Evolutionary conservation across 371 early-diverging fungal genomes (phyloP).

Genomic region (Lichtheimia ornata): DNA sequence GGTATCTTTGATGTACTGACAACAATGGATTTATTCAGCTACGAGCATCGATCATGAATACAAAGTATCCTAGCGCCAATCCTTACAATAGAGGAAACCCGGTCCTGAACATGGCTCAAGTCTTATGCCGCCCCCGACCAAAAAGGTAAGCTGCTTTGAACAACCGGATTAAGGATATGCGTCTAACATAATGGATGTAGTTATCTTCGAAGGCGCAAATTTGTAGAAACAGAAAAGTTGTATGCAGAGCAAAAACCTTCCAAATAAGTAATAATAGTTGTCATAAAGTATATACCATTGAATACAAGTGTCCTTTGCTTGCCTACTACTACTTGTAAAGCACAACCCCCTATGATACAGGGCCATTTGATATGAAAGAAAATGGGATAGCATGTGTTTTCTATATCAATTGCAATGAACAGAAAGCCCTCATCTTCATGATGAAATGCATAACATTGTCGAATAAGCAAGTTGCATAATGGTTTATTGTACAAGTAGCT

Average conservation of each 20-base stretch:
- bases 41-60: constrained; percentile 46
- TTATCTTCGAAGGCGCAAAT: constrained; percentile 28
- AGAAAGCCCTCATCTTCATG: too few relatives aligned
- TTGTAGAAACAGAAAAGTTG: constrained; percentile 2
- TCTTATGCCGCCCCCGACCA: constrained; percentile 61
- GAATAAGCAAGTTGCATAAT: too few relatives aligned
- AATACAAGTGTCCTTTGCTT: too few relatives aligned
- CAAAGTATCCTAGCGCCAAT: constrained; percentile 36
- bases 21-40: constrained; percentile 19
- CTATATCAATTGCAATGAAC: not conserved
- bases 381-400: not conserved
- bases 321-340: too few relatives aligned
- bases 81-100: constrained; percentile 56
- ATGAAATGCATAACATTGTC: too few relatives aligned
- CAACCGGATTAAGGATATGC: not conserved
- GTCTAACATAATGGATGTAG: constrained; percentile 6
- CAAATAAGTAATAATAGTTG: not conserved
- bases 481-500: too few relatives aligned
- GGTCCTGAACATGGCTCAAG: constrained; percentile 51
- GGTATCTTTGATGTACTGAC: too few relatives aligned
- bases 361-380: too few relatives aligned
- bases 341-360: too few relatives aligned
- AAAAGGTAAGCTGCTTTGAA: constrained; percentile 45
- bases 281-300: not conserved
- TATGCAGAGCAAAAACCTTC: constrained; percentile 1